Conservation (phyloP, 164 flowering plant genomes). For the Kingdonia uniflora region DNA sequence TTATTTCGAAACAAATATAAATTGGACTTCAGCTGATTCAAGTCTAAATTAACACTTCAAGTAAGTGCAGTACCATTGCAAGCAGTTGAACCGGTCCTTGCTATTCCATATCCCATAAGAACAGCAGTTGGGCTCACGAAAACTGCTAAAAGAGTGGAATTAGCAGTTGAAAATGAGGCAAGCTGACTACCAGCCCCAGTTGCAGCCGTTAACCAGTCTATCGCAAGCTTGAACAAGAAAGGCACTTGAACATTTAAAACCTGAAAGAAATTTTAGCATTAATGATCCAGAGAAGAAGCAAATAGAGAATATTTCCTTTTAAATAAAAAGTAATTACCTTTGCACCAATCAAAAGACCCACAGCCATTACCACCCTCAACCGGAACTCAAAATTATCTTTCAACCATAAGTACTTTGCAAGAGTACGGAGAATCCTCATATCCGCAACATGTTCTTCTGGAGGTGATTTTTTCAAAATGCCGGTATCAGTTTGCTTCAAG, state of each 20-base stretch:
- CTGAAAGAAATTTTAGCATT: conserved; percentile 23
- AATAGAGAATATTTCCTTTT: background rate
- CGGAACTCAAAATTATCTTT: conserved; percentile 80
- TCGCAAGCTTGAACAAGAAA: conserved; percentile 87
- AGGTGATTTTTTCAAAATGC: conserved; percentile 8
- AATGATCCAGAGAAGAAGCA: background rate
- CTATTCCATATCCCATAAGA: conserved; percentile 93
- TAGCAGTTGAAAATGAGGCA: conserved; percentile 53
- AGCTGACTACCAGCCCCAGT: conserved; percentile 46
- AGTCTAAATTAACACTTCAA: conserved; percentile 7
- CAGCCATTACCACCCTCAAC: conserved; percentile 55
- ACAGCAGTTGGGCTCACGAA: conserved; percentile 85
- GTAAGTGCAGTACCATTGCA: conserved; percentile 59
- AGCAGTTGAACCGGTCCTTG: conserved; percentile 82
- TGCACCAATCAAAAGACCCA: conserved; percentile 75
- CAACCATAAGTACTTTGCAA: conserved; percentile 82
- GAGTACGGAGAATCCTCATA: conserved; percentile 55
- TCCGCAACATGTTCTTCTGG: conserved; percentile 41
- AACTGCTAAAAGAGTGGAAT: conserved; percentile 53
- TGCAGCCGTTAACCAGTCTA: conserved; percentile 81
- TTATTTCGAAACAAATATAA: background rate
- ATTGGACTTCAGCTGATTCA: background rate
- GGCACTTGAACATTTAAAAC: conserved; percentile 97
- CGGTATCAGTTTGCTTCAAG: conserved; percentile 15
- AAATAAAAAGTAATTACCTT: conserved; percentile 33